These are phyloP conservation scores for Takashimella tepidaria DNA, from an alignment of 1,284 basidiomycete genomes.

Conservation along the genomic window DNA sequence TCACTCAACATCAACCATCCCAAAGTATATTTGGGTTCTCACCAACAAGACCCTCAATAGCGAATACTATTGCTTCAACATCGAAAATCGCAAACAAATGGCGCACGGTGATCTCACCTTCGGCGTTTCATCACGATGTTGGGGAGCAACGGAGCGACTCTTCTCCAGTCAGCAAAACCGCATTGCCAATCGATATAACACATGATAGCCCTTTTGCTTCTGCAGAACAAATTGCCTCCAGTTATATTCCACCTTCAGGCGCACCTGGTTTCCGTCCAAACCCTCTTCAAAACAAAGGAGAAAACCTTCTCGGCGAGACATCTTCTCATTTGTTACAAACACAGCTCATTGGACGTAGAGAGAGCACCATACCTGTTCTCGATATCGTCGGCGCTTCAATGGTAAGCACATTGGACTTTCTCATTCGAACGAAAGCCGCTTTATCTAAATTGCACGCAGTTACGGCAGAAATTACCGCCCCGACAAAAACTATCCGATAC, in stretches of 20 bases:
- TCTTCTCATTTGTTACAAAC: constrained; percentile 27
- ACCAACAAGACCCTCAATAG: background rate
- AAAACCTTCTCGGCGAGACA: constrained; percentile 26
- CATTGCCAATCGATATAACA: constrained; percentile 37
- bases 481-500: constrained; percentile 67
- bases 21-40: background rate
- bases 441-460: constrained; percentile 47
- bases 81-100: constrained; percentile 13
- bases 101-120: constrained; percentile 11
- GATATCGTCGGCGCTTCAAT: background rate
- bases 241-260: constrained; percentile 61
- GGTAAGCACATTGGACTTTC: background rate
- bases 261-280: constrained; percentile 64
- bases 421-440: too few relatives aligned
- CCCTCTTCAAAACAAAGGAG: constrained; percentile 37
- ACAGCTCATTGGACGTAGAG: constrained; percentile 53
- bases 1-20: background rate
- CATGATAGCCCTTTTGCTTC: constrained; percentile 42
- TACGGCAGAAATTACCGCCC: constrained; percentile 69
- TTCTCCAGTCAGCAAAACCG: constrained; percentile 15
- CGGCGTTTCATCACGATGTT: background rate
- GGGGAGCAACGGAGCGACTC: background rate
- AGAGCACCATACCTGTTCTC: constrained; percentile 58
- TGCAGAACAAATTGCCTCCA: constrained; percentile 22
- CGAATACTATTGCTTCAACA: background rate